Conservation (phyloP, 2,329 filamentous ascomycete species). For the Alternaria infectoria region DNA sequence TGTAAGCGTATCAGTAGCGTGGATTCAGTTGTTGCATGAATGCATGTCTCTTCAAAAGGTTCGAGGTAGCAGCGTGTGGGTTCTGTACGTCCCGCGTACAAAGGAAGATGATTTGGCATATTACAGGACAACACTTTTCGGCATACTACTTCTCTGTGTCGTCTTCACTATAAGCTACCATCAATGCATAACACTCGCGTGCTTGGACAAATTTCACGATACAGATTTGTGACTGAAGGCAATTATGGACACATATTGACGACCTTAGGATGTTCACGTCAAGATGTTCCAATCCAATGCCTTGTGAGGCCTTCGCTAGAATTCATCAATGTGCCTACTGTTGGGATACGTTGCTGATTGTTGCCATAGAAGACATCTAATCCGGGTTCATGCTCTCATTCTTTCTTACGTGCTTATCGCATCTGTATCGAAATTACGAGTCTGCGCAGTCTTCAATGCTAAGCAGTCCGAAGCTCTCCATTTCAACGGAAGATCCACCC, state of each 20-base stretch:
- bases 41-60: neutral
- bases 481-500: conserved; percentile 10
- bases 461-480: neutral
- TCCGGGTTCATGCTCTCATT: neutral
- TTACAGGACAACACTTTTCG: neutral
- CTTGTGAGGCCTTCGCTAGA: neutral
- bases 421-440: neutral
- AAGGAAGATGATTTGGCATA: neutral
- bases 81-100: neutral
- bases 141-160: neutral
- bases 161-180: neutral
- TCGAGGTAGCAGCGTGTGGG: neutral
- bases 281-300: neutral
- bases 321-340: neutral
- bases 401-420: neutral
- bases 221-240: neutral
- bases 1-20: conserved; percentile 1
- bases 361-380: neutral
- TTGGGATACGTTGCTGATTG: neutral
- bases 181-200: neutral
- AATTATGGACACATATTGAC: neutral
- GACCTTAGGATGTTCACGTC: neutral
- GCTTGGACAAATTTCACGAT: neutral
- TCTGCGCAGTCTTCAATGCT: neutral
- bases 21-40: neutral